Evolutionary conservation across 352 stramenopile species (phyloP).

Genomic region (Aphanomyces invadans): DNA sequence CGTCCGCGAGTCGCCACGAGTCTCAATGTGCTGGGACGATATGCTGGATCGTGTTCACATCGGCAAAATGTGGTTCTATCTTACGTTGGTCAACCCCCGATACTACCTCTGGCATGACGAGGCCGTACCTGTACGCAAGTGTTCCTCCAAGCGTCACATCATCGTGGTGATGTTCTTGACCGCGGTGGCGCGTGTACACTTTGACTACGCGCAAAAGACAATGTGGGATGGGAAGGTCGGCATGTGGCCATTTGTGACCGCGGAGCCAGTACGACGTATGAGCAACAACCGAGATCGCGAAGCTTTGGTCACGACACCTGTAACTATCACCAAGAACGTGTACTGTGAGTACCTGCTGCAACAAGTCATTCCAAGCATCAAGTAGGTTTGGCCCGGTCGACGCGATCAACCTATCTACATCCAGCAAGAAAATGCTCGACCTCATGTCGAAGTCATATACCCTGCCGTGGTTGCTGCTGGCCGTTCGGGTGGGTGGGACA

Average conservation of each 20-base stretch:
- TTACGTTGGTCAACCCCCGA: not conserved
- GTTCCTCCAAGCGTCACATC: not conserved
- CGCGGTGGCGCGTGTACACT: not conserved
- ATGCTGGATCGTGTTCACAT: conserved; percentile 2
- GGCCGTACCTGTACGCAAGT: not conserved
- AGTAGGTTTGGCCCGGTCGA: too few relatives aligned
- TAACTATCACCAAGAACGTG: not conserved
- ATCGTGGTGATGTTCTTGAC: not conserved
- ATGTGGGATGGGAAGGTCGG: not conserved
- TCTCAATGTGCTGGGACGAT: not conserved
- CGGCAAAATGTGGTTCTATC: conserved; percentile 10
- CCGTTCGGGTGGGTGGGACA: too few relatives aligned
- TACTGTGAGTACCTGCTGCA: too few relatives aligned
- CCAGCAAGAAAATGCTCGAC: too few relatives aligned
- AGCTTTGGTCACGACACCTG: not conserved
- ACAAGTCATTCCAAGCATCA: too few relatives aligned
- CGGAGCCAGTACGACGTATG: not conserved
- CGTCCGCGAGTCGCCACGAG: not conserved
- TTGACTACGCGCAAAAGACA: not conserved
- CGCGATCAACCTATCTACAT: too few relatives aligned
- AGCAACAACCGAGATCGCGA: conserved; percentile 2
- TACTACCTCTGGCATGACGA: conserved; percentile 6
- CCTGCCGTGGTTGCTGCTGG: too few relatives aligned
- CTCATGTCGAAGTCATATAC: too few relatives aligned
- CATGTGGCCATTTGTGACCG: not conserved